These are phyloP conservation scores for Xylaria bambusicola DNA, from an alignment of 495 filamentous ascomycete genomes.

Conservation along the genomic window DNA sequence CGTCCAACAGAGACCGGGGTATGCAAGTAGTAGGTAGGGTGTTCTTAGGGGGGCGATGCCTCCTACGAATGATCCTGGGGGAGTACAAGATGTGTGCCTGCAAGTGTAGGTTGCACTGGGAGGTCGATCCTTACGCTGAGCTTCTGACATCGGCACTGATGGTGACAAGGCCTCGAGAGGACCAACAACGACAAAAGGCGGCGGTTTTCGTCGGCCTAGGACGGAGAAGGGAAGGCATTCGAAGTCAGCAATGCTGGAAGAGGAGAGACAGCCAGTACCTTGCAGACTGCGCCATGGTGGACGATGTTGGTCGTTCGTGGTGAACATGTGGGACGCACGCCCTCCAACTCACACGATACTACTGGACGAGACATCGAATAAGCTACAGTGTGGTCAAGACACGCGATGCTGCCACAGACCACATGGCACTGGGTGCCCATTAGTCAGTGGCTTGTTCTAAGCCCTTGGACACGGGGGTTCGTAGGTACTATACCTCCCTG, in stretches of 20 bases:
- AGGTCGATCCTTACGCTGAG: neutral
- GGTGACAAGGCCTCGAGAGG: neutral
- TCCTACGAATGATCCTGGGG: slow-evolving; percentile 10
- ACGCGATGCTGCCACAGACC: slow-evolving; percentile 22
- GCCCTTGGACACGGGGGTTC: slow-evolving; percentile 18
- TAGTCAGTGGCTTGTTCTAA: slow-evolving; percentile 16
- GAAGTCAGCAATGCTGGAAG: slow-evolving; percentile 5
- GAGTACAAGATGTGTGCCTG: slow-evolving; percentile 14
- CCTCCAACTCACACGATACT: too few relatives aligned
- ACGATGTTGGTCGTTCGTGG: neutral
- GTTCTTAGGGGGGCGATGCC: slow-evolving; percentile 12
- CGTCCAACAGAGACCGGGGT: slow-evolving; percentile 15
- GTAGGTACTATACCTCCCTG: neutral
- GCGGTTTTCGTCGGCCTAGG: slow-evolving; percentile 18
- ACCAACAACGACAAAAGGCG: neutral
- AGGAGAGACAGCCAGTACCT: slow-evolving; percentile 17
- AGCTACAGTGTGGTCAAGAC: neutral
- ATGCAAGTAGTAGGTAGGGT: slow-evolving; percentile 7
- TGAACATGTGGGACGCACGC: slow-evolving; percentile 19
- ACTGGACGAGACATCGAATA: neutral
- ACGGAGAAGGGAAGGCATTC: neutral
- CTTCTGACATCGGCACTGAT: slow-evolving; percentile 7
- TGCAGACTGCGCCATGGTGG: slow-evolving; percentile 11
- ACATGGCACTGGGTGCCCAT: slow-evolving; percentile 19
- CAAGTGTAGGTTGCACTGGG: slow-evolving; percentile 10